Conservation (phyloP, 352 stramenopile species). For the Phytophthora chlamydospora region DNA sequence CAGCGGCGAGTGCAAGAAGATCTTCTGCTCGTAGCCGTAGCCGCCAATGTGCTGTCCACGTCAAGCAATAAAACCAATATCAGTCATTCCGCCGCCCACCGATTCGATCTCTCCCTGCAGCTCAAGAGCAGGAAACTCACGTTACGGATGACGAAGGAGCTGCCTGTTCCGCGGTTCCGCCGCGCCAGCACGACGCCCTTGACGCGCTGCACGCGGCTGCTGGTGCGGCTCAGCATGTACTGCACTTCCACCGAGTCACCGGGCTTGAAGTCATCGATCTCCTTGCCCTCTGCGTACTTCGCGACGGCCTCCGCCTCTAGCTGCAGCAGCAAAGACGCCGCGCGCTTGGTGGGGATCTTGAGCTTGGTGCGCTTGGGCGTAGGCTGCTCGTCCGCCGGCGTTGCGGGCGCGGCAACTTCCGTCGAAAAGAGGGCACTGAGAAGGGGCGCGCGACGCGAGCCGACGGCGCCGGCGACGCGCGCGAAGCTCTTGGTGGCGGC, state of each 20-base stretch:
- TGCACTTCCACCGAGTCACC: constrained; percentile 84
- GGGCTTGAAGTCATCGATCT: constrained; percentile 77
- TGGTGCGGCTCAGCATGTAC: constrained; percentile 80
- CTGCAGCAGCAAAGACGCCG: constrained; percentile 69
- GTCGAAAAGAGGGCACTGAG: constrained; percentile 54
- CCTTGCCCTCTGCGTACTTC: constrained; percentile 64
- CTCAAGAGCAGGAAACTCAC: constrained; percentile 39
- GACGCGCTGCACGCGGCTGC: constrained; percentile 72
- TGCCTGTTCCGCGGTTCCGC: constrained; percentile 81
- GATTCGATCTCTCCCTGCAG: background rate
- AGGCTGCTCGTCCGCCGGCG: constrained; percentile 24
- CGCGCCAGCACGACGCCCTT: constrained; percentile 84
- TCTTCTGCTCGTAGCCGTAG: constrained; percentile 90
- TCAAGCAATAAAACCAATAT: constrained; percentile 6
- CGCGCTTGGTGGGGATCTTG: constrained; percentile 81
- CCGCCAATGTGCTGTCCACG: constrained; percentile 74
- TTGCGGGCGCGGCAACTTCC: constrained; percentile 17
- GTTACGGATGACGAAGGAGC: constrained; percentile 89
- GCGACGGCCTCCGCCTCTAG: constrained; percentile 72
- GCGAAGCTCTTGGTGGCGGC: constrained; percentile 61
- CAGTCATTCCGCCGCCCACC: constrained; percentile 9
- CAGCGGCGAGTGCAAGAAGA: constrained; percentile 89
- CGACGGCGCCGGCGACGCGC: constrained; percentile 34
- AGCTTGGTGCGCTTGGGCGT: constrained; percentile 77
- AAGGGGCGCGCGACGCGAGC: constrained; percentile 35